Base-by-base conservation (phyloP, 1,284 basidiomycete genomes). In the Farysia itapuensis region DNA sequence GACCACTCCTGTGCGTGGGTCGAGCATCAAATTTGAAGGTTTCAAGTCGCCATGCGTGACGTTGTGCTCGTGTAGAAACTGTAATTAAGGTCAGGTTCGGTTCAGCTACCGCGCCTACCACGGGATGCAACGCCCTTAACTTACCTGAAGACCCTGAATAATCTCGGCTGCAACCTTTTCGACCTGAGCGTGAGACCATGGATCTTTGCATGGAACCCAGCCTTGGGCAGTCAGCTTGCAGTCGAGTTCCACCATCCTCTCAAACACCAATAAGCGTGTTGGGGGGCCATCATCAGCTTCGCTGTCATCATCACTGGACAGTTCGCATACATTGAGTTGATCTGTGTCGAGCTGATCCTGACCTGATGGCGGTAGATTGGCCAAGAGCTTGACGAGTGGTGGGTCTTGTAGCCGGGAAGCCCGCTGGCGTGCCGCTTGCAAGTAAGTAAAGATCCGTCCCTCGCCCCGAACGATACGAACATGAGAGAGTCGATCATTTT, bases 1-100 rank as follows among this genome's bases (percentile, higher is more conserved):
- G 40, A 64, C 63, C 5, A 45, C 42, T 18, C 63, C 66, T 1
- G 63, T 66, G 32, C 54, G 52, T 9, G 68, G 53, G 33, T 67
- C 64, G 2, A 61, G 47, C 68, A 70, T 70, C 19, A 70, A 39
- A 35, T 70, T 70, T 26, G 65, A 63, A 3, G 68, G 68, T 34
- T 70, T 70, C 32, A 70, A 36, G 32, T 70, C 68, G 29, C 66
- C 63, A 44, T 70, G 68, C 26, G 60, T 67, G 20, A 70, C 53
- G 22, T 50, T 48, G 47, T 70, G 66, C 19, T 47, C 41, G 52
- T 67, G 64, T 3, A 66, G 39, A 29, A 66, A 64, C 44, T 50
- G 34, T 14, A n/a, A 7, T 11, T n/a, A n/a, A n/a, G n/a, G n/a
- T n/a, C n/a, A n/a, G n/a, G n/a, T n/a, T n/a, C n/a, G n/a, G n/a